Evolutionary conservation across 768 basidiomycete species (phyloP).

Genomic region (Lentinula sp.): DNA sequence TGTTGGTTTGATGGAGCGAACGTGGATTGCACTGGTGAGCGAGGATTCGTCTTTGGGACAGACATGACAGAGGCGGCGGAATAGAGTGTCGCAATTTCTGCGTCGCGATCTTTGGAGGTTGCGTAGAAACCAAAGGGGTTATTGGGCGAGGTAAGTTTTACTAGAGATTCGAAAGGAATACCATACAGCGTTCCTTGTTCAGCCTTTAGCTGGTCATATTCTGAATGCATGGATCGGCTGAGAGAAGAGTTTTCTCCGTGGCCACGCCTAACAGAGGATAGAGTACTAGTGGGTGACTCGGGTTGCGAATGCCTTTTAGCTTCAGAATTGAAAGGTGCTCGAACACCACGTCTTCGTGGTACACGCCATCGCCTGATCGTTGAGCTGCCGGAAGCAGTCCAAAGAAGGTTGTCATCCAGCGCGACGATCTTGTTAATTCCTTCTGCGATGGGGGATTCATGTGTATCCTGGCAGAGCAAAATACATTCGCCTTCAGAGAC

Average conservation of each 20-base stretch:
- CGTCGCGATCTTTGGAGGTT: constrained; percentile 45
- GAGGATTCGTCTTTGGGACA: constrained; percentile 38
- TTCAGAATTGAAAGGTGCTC: constrained; percentile 14
- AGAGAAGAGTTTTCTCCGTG: constrained; percentile 16
- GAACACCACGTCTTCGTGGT: constrained; percentile 39
- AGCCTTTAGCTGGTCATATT: constrained; percentile 23
- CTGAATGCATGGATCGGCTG: constrained; percentile 28
- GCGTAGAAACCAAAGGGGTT: constrained; percentile 46
- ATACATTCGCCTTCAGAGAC: constrained; percentile 88
- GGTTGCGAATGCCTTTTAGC: not conserved
- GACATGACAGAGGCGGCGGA: constrained; percentile 80
- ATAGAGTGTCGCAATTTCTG: constrained; percentile 81
- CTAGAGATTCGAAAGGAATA: constrained; percentile 66
- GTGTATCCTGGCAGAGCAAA: constrained; percentile 67
- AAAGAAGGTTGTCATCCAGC: constrained; percentile 79
- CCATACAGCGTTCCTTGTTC: constrained; percentile 41
- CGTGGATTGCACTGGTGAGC: constrained; percentile 28
- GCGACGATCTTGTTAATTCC: constrained; percentile 81
- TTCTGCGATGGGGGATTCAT: constrained; percentile 38
- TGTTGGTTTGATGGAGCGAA: constrained; percentile 22
- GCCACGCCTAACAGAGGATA: not conserved
- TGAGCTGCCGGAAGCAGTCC: constrained; percentile 86
- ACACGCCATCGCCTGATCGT: constrained; percentile 80
- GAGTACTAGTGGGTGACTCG: not conserved
- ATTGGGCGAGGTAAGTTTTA: constrained; percentile 64